Evolutionary conservation across 495 filamentous ascomycete species (phyloP).

Genomic region (Penicilliopsis zonata): DNA sequence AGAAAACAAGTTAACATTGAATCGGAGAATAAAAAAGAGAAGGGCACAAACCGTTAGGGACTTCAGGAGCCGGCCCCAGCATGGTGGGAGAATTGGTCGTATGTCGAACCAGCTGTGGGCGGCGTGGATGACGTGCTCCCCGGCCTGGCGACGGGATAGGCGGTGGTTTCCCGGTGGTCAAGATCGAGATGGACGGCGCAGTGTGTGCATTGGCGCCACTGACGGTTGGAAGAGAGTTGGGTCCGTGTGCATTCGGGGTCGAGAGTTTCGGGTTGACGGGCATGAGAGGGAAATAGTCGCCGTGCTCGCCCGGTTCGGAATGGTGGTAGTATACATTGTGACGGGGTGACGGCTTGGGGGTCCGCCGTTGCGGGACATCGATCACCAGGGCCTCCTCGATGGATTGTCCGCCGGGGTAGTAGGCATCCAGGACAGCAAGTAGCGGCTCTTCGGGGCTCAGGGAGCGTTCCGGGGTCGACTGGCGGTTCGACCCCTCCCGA

Average conservation of each 20-base stretch:
- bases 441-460: slow-evolving; percentile 85
- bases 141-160: slow-evolving; percentile 74
- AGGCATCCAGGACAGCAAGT: slow-evolving; percentile 61
- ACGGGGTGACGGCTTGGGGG: slow-evolving; percentile 72
- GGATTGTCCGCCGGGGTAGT: slow-evolving; percentile 79
- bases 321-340: slow-evolving; percentile 43
- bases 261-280: slow-evolving; percentile 34
- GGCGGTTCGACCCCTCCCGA: slow-evolving; percentile 34
- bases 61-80: slow-evolving; percentile 20
- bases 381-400: slow-evolving; percentile 89
- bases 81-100: slow-evolving; percentile 75
- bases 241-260: slow-evolving; percentile 28
- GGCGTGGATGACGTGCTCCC: slow-evolving; percentile 31
- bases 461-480: slow-evolving; percentile 45
- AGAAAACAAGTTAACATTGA: background rate
- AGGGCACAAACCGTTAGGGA: slow-evolving; percentile 18
- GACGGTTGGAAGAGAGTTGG: slow-evolving; percentile 17
- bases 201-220: slow-evolving; percentile 16
- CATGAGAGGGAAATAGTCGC: slow-evolving; percentile 88
- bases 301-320: slow-evolving; percentile 59
- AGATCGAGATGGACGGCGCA: slow-evolving; percentile 56
- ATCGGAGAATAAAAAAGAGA: slow-evolving; percentile 2
- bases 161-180: slow-evolving; percentile 70
- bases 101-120: slow-evolving; percentile 44
- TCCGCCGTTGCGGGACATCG: slow-evolving; percentile 70